Conservation (phyloP, 495 filamentous ascomycete genomes). For the Echria macrotheca region DNA sequence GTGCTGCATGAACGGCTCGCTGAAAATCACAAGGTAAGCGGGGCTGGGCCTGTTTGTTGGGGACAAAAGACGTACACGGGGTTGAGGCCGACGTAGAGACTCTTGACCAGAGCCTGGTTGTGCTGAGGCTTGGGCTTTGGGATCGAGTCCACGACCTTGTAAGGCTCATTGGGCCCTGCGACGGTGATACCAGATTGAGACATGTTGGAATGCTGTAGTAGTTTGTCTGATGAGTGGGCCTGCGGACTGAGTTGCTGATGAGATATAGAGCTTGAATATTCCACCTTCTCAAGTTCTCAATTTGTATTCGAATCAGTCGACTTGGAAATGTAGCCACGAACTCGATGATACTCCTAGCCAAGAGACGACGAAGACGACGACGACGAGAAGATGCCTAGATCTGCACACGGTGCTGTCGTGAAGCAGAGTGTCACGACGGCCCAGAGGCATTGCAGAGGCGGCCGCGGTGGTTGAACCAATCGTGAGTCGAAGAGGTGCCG, state of each 20-base stretch:
- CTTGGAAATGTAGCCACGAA: no score
- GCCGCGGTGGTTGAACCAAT: neutral
- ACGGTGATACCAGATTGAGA: conserved; percentile 21
- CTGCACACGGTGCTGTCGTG: neutral
- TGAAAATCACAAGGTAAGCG: neutral
- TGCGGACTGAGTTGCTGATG: neutral
- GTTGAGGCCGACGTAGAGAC: conserved; percentile 53
- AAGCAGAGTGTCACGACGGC: neutral
- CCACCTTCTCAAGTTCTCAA: neutral
- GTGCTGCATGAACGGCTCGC: conserved; percentile 21
- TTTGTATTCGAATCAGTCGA: neutral
- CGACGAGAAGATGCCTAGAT: neutral
- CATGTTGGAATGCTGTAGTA: conserved; percentile 10
- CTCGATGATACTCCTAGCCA: no score
- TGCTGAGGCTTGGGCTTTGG: conserved; percentile 29
- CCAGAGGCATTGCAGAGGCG: neutral
- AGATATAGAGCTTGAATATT: neutral
- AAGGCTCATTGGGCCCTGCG: conserved; percentile 14
- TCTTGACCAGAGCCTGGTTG: conserved; percentile 54
- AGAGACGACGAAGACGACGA: neutral
- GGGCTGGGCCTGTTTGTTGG: neutral
- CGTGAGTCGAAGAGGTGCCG: neutral
- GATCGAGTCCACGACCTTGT: conserved; percentile 17
- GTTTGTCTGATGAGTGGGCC: neutral
- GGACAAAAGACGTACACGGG: conserved; percentile 12